Conservation (phyloP, 2,329 filamentous ascomycete genomes). For the Chaetomiaceae sp. region DNA sequence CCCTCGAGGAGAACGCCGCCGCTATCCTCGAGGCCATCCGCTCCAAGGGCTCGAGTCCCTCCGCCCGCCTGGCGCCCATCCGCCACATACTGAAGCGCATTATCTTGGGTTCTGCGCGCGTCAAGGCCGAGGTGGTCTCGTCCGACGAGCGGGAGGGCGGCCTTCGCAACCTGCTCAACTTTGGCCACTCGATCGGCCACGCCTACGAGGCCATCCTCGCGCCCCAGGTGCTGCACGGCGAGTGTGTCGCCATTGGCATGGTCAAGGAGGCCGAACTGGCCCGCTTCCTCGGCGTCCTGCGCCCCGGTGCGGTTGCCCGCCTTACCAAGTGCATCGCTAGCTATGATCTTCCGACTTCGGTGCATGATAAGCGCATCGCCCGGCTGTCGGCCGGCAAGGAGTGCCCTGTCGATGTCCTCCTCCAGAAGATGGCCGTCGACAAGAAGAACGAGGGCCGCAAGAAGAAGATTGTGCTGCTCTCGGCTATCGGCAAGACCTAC, state of each 20-base stretch:
- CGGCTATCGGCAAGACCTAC: slow-evolving; percentile 80
- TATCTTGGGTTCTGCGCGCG: slow-evolving; percentile 83
- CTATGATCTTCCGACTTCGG: slow-evolving; percentile 81
- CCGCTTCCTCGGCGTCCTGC: slow-evolving; percentile 79
- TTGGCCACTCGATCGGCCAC: slow-evolving; percentile 96
- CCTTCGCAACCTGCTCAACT: slow-evolving; percentile 90
- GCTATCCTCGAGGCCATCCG: slow-evolving; percentile 70
- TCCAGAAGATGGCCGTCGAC: slow-evolving; percentile 94
- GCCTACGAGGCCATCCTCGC: slow-evolving; percentile 94
- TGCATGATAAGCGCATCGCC: slow-evolving; percentile 77
- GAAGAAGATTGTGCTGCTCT: slow-evolving; percentile 93
- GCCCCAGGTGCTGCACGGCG: slow-evolving; percentile 90
- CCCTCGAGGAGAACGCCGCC: slow-evolving; percentile 76
- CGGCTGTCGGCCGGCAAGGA: slow-evolving; percentile 80
- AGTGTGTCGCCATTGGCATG: slow-evolving; percentile 97
- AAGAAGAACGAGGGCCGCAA: slow-evolving; percentile 96
- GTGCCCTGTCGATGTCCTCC: slow-evolving; percentile 78
- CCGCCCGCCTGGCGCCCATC: slow-evolving; percentile 60
- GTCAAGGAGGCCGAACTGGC: slow-evolving; percentile 95
- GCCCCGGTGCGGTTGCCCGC: slow-evolving; percentile 81
- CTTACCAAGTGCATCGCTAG: slow-evolving; percentile 91
- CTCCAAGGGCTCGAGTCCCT: slow-evolving; percentile 48
- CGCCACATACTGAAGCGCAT: slow-evolving; percentile 67
- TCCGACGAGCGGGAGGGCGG: slow-evolving; percentile 92
- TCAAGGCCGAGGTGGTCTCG: slow-evolving; percentile 93